Base-by-base conservation (phyloP, 495 filamentous ascomycete species). In the Xylaria bambusicola region DNA sequence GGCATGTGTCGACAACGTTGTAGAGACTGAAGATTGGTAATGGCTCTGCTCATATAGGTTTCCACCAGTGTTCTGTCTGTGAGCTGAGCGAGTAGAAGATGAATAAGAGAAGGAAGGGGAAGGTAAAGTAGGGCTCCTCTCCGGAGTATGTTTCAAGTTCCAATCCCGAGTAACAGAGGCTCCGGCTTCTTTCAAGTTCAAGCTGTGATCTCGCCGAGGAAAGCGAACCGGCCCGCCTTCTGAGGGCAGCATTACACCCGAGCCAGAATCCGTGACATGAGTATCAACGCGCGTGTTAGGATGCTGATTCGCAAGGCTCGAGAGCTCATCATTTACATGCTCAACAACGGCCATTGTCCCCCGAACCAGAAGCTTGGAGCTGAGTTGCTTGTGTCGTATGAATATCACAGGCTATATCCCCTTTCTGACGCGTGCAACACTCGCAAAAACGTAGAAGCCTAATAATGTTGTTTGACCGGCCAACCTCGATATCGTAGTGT, bases 61-160 rank as follows among this genome's bases (percentile, higher is more conserved):
- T 15, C 38, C 40, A 42, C 50, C 60, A 31, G 35, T 41, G 49
- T 62, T 53, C 46, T 62, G 36, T 38, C 52, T 58, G 58, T 52
- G 48, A 50, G 66, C 41, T 65, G 56, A 18, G 41, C 66, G 50
- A 51, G 60, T 62, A 56, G 58, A 46, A 15, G 52, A 61, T 29
- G 38, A 60, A 40, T 52, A 38, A 18, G 49, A 24, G 18, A 45
- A 40, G 24, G 49, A 46, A 40, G 57, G 57, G 1, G 57, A 49
- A 6, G 47, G 40, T 1, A 52, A 18, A 21, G 49, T 50, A 60
- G 49, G 40, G 38, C 20, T 47, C 20, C 42, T 40, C 17, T 53
- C 48, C 41, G 46, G 57, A 13, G 4, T 6, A 21, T 53, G 31
- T 38, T 53, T 60, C 27, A 21, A 17, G 53, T 52, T 47, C 57